phyloP scores from a whole-genome alignment of 163 green algal species.

The Chlorella variabilis region DNA sequence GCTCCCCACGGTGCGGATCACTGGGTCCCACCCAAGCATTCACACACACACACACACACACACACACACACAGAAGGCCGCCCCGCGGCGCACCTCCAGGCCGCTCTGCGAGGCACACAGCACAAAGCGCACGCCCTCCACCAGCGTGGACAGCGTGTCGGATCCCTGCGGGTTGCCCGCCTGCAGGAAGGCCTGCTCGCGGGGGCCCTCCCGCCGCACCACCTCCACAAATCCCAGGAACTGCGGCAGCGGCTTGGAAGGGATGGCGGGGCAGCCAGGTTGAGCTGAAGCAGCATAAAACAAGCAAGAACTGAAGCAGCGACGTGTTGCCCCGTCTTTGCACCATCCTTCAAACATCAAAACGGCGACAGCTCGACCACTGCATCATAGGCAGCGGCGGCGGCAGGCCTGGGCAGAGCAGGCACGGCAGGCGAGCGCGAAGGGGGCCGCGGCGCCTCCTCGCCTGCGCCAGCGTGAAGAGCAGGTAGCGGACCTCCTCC shows the following conservation, averaged over 20 bases:
- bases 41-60: too few species aligned
- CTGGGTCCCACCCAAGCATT: too few species aligned
- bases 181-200: conserved; percentile 66
- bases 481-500: conserved; percentile 70
- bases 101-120: conserved; percentile 31
- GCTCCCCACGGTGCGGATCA: too few species aligned
- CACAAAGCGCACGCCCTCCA: conserved; percentile 56
- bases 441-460: not conserved
- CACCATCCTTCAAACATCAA: too few species aligned
- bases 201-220: conserved; percentile 67
- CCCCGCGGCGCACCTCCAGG: conserved; percentile 34
- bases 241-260: conserved; percentile 30
- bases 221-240: conserved; percentile 79
- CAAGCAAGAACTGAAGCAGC: too few species aligned
- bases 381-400: too few species aligned
- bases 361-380: too few species aligned
- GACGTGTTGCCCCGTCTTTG: too few species aligned
- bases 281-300: not conserved
- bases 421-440: too few species aligned
- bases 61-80: too few species aligned
- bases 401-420: too few species aligned
- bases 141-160: conserved; percentile 50
- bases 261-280: not conserved
- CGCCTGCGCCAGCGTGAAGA: conserved; percentile 61
- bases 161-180: conserved; percentile 46